A percentile compares a stretch with the other conserved stretches of the same genome.
These are phyloP conservation scores for Pleurostoma richardsiae DNA, from an alignment of 2,329 filamentous ascomycete genomes.

Conservation along the genomic window DNA sequence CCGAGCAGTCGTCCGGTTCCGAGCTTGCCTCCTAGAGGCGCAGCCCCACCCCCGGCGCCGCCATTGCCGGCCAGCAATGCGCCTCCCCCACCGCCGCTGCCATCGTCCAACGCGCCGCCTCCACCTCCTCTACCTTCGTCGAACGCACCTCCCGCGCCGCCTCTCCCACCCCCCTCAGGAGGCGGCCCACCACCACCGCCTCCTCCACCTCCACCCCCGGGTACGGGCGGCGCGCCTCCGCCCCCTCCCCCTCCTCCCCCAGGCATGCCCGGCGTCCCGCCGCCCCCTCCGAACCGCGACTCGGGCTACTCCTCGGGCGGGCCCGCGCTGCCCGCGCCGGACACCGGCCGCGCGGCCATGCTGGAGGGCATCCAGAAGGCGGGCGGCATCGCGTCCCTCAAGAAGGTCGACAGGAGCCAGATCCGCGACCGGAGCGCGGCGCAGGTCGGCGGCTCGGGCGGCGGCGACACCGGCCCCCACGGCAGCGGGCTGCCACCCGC, in stretches of 20 bases:
- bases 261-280: slow-evolving; percentile 42
- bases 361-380: slow-evolving; percentile 68
- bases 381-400: slow-evolving; percentile 62
- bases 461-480: slow-evolving; percentile 43
- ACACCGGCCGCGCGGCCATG: slow-evolving; percentile 51
- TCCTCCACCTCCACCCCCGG: slow-evolving; percentile 24
- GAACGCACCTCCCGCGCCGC: slow-evolving; percentile 35
- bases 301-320: slow-evolving; percentile 51
- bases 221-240: slow-evolving; percentile 26
- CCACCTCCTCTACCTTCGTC: slow-evolving; percentile 31
- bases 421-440: slow-evolving; percentile 69
- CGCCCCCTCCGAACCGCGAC: slow-evolving; percentile 52
- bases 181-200: slow-evolving; percentile 31
- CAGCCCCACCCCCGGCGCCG: slow-evolving; percentile 26
- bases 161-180: slow-evolving; percentile 35
- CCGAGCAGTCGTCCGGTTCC: slow-evolving; percentile 47
- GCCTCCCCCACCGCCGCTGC: slow-evolving; percentile 31
- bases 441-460: slow-evolving; percentile 40
- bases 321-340: slow-evolving; percentile 33
- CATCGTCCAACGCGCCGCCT: slow-evolving; percentile 28
- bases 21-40: slow-evolving; percentile 28
- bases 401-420: slow-evolving; percentile 67
- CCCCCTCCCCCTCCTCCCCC: slow-evolving; percentile 24
- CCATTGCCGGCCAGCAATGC: slow-evolving; percentile 24
- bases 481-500: slow-evolving; percentile 47